Percentiles rank a stretch among this genome's conserved stretches.
Evolutionary conservation across 768 basidiomycete species (phyloP).

Genomic region (Boletus rufocinnamomeus): DNA sequence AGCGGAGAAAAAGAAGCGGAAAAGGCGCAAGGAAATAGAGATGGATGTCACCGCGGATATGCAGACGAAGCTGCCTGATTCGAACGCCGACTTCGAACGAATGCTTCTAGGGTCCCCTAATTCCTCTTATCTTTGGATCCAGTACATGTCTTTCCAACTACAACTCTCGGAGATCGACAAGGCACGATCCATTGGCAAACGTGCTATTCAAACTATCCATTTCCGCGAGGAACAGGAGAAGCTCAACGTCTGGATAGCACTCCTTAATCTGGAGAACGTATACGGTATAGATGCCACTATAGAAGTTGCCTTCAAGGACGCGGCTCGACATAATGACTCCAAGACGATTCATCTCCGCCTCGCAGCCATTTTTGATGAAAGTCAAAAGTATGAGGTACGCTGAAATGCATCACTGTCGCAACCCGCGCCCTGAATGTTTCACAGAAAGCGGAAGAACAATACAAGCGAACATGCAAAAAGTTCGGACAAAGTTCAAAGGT

Average conservation of each 20-base stretch:
- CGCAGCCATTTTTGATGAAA: slow-evolving; percentile 81
- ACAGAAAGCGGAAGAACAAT: slow-evolving; percentile 93
- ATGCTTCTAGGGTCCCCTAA: slow-evolving; percentile 91
- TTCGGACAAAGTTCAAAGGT: slow-evolving; percentile 92
- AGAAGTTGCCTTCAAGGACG: slow-evolving; percentile 87
- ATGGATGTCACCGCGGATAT: slow-evolving; percentile 85
- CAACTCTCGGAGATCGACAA: slow-evolving; percentile 97
- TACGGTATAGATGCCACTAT: slow-evolving; percentile 85
- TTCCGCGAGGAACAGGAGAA: slow-evolving; percentile 97
- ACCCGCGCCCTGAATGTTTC: background rate
- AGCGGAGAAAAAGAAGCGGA: slow-evolving; percentile 59
- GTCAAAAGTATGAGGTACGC: slow-evolving; percentile 75
- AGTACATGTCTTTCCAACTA: slow-evolving; percentile 98
- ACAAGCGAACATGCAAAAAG: slow-evolving; percentile 87
- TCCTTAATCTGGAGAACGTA: slow-evolving; percentile 91
- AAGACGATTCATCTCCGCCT: slow-evolving; percentile 87
- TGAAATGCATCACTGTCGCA: slow-evolving; percentile 13
- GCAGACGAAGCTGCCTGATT: slow-evolving; percentile 83
- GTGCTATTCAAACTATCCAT: slow-evolving; percentile 84
- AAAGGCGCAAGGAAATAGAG: slow-evolving; percentile 70
- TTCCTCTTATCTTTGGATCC: slow-evolving; percentile 97
- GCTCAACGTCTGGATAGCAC: slow-evolving; percentile 95
- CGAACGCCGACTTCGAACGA: slow-evolving; percentile 93
- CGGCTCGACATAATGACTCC: slow-evolving; percentile 86
- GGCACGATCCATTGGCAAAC: slow-evolving; percentile 82